These are phyloP conservation scores for Colletotrichum sp. DNA, from an alignment of 2,329 filamentous ascomycete genomes.

Conservation along the genomic window DNA sequence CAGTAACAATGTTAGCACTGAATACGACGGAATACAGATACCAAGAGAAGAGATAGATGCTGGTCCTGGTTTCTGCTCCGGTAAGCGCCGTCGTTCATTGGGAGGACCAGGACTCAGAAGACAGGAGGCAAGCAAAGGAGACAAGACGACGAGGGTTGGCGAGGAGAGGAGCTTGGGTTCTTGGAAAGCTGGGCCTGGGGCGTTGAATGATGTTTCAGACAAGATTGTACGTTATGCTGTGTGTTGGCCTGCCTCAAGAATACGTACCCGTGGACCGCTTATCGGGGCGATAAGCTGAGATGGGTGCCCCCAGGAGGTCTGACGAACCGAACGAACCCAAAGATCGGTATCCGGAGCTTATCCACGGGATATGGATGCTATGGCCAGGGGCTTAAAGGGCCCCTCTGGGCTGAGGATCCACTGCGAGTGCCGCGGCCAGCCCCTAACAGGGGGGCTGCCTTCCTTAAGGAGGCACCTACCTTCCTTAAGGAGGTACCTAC, in stretches of 20 bases:
- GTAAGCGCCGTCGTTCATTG: constrained; percentile 8
- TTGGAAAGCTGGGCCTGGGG: constrained; percentile 1
- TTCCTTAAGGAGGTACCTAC: too few relatives aligned
- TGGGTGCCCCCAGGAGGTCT: not conserved
- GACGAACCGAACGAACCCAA: not conserved
- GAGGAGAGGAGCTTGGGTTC: not conserved
- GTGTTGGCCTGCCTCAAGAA: not conserved
- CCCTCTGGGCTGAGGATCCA: not conserved
- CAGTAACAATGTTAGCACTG: not conserved
- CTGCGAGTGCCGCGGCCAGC: not conserved
- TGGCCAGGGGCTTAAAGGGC: constrained; percentile 6
- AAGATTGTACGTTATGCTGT: constrained; percentile 22
- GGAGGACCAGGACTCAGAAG: not conserved
- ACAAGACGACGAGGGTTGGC: not conserved
- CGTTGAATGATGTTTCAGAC: constrained; percentile 17
- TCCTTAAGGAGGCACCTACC: not conserved
- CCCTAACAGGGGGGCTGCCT: not conserved
- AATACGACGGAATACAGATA: not conserved
- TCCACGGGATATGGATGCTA: not conserved
- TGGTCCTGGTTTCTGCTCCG: not conserved
- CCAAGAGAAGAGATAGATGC: not conserved
- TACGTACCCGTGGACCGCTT: not conserved
- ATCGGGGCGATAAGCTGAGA: constrained; percentile 3
- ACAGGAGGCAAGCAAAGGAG: not conserved
- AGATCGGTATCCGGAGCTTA: constrained; percentile 3